phyloP scores from a whole-genome alignment of 345 rosid genomes.

The Kandelia obovata region DNA sequence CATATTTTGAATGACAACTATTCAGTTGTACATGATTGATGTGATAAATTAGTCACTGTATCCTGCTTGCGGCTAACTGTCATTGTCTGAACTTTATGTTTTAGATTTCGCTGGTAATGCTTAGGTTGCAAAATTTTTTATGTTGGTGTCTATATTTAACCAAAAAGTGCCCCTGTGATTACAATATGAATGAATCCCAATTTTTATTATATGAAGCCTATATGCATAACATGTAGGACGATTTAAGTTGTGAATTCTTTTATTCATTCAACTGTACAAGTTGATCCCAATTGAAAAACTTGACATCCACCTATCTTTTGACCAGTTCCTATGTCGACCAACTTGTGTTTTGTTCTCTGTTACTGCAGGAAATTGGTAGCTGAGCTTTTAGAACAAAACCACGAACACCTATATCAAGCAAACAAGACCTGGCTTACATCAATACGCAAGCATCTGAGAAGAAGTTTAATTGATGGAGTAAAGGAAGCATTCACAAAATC shows the following conservation, averaged over 20 bases:
- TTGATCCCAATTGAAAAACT: neutral
- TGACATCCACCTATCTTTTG: neutral
- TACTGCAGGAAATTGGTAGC: constrained; percentile 55
- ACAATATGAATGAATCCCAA: too few relatives aligned
- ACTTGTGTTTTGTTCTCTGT: neutral
- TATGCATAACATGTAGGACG: neutral
- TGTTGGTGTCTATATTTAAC: too few relatives aligned
- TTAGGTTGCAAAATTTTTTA: too few relatives aligned
- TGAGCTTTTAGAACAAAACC: constrained; percentile 61
- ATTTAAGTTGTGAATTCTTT: neutral
- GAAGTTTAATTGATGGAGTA: constrained; percentile 66
- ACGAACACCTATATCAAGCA: constrained; percentile 68
- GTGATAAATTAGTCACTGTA: neutral
- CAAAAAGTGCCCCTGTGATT: too few relatives aligned
- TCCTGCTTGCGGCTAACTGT: neutral
- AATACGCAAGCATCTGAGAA: constrained; percentile 60
- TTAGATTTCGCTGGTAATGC: too few relatives aligned
- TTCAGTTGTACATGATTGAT: neutral
- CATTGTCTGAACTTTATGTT: neutral
- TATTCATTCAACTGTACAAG: neutral
- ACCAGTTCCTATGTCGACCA: neutral
- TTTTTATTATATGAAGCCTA: neutral
- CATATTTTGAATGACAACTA: neutral
- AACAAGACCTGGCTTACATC: constrained; percentile 79
- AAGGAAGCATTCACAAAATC: constrained; percentile 49